Evolutionary conservation across 257 asterid species (phyloP), one percentile per base, ranked within the genome.

Genomic region (Ophiorrhiza pumila): DNA sequence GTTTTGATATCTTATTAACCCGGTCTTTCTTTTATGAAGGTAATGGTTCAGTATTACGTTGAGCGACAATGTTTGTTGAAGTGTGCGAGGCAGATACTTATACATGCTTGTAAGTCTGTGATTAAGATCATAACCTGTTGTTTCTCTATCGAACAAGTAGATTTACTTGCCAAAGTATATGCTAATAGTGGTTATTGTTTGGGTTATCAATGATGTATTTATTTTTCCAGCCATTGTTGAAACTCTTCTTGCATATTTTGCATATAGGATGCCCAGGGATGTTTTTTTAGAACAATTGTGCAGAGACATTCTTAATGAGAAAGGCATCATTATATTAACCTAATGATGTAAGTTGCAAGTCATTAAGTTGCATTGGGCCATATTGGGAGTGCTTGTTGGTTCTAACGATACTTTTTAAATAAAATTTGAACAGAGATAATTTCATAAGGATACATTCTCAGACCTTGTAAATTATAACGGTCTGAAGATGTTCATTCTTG

Each of bases 11-110:
- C 74, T 69, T 49, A 69, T 59, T 68, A 31, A 9, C 20, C 29
- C 60, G 56, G n/a, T 60, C 8, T 45, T 47, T n/a, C 43, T 78
- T 34, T 76, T 42, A 65, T 69, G 71, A 80, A 94, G 99, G 97
- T 86, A 69, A 81, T 86, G 82, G 85, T 90, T 72, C 95, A 86
- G 76, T 95, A 90, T 84, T 87, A 90, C 76, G 68, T 80, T 73
- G 97, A 95, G 76, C 85, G 98, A 5, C 97, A 95, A 74, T 90
- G 98, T 80, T 78, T 95, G 79, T 77, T 95, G 89, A 95, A 95
- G 87, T 95, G 99, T 91, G 86, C 92, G 0, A 79, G 94, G 69
- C 96, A 87, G 80, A 85, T 95, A 62, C 83, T 95, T 71, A 80
- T 82, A 81, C 92, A 85, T 70, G 90, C 99, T 46, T 83, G 99